A percentile compares a stretch with the other conserved stretches of the same genome.
These are phyloP conservation scores for Backusella parvicylindrica DNA, from an alignment of 192 early-diverging fungal genomes.

Conservation along the genomic window DNA sequence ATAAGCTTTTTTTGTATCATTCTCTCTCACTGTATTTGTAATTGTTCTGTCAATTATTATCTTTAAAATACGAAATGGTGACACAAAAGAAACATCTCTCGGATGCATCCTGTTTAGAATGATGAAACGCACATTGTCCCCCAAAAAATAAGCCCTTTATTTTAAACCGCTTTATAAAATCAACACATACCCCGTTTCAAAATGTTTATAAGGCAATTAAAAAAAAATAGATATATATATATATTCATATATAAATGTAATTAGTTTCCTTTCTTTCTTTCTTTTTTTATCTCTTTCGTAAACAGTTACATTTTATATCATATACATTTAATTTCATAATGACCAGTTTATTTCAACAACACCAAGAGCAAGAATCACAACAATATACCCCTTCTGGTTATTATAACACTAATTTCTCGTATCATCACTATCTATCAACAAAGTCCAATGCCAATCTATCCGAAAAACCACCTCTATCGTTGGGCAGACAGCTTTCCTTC, in stretches of 20 bases:
- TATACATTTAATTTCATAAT: neutral
- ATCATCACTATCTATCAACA: neutral
- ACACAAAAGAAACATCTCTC: neutral
- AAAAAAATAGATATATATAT: neutral
- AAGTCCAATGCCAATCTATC: neutral
- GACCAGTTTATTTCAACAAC: neutral
- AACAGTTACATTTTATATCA: neutral
- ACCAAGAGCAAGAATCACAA: neutral
- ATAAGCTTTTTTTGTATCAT: neutral
- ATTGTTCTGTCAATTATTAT: neutral
- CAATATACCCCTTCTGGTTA: neutral
- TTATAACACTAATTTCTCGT: neutral
- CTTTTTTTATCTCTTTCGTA: neutral
- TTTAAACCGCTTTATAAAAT: neutral
- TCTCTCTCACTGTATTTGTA: neutral
- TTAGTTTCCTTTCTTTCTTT: neutral
- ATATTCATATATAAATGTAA: neutral
- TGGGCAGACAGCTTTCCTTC: neutral
- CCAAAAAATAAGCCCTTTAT: neutral
- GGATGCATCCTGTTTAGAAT: neutral
- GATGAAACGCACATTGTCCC: neutral
- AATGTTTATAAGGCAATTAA: neutral
- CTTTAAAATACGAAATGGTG: neutral
- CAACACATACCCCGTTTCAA: neutral
- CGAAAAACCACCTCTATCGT: neutral